Evolutionary conservation across 2,329 filamentous ascomycete species (phyloP).

Genomic region (Monilinia fructigena): DNA sequence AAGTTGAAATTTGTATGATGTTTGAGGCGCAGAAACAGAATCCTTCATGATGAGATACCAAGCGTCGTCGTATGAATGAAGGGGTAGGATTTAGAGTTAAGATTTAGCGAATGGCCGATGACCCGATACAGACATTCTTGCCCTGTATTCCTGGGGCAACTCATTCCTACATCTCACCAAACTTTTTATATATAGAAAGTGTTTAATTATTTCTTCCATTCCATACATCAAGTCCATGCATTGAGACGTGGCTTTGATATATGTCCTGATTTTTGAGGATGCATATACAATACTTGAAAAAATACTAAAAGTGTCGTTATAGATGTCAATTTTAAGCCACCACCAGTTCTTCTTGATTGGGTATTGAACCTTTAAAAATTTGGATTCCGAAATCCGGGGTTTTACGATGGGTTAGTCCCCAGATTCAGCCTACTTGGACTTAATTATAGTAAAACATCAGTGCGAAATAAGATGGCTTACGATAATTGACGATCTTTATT

Average conservation of each 20-base stretch:
- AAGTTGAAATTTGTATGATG: conserved; percentile 15
- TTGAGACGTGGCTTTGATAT: neutral
- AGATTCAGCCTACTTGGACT: neutral
- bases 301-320: neutral
- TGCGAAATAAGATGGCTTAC: neutral
- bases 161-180: conserved; percentile 10
- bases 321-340: neutral
- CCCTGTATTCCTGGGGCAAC: conserved; percentile 1
- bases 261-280: neutral
- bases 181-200: conserved; percentile 16
- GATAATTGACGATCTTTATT: neutral
- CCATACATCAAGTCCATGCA: neutral
- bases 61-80: neutral
- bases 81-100: conserved; percentile 12
- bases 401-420: neutral
- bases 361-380: too few species aligned
- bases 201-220: conserved; percentile 1
- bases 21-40: conserved; percentile 19
- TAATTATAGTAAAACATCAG: neutral
- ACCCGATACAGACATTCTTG: neutral
- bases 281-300: neutral
- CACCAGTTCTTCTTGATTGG: neutral
- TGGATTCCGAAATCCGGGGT: neutral
- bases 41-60: conserved; percentile 9
- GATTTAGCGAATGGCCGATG: conserved; percentile 1